phyloP scores from a whole-genome alignment of 2,329 filamentous ascomycete genomes.

The Ophiognomonia clavigignenti-juglandacearum region DNA sequence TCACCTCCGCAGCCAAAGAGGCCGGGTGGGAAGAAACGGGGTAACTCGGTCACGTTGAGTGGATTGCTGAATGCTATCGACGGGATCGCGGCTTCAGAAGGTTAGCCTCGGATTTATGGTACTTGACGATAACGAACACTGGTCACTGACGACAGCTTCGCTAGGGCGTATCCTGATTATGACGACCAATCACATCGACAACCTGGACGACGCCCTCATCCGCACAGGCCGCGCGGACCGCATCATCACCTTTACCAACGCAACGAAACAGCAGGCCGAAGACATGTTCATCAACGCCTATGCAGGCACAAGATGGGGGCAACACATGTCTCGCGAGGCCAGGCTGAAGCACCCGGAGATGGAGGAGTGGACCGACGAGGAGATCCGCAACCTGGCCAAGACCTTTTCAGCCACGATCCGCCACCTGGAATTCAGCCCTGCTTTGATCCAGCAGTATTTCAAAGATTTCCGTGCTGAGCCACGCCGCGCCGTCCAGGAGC shows the following conservation, averaged over 20 bases:
- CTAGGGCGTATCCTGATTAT: conserved; percentile 13
- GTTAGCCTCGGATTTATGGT: neutral
- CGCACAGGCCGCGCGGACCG: conserved; percentile 11
- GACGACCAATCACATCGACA: conserved; percentile 14
- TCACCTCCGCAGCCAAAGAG: neutral
- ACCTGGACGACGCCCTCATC: conserved; percentile 14
- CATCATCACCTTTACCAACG: conserved; percentile 11
- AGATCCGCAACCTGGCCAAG: conserved; percentile 3
- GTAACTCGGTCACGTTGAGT: conserved; percentile 9
- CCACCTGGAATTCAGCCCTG: conserved; percentile 10
- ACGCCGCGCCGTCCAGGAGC: conserved; percentile 6
- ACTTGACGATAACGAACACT: neutral
- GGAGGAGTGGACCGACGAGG: conserved; percentile 11
- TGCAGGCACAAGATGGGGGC: conserved; percentile 9
- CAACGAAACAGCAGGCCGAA: conserved; percentile 8
- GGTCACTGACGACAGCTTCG: neutral
- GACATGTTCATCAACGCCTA: conserved; percentile 14
- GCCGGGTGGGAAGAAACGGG: neutral
- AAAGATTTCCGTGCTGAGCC: conserved; percentile 15
- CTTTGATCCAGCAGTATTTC: conserved; percentile 14
- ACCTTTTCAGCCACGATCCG: conserved; percentile 6
- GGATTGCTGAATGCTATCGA: conserved; percentile 14
- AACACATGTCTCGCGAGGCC: conserved; percentile 2
- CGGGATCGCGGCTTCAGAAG: conserved; percentile 12
- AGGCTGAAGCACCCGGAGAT: conserved; percentile 5